A percentile compares a stretch with the other conserved stretches of the same genome.
phyloP scores from a whole-genome alignment of 768 basidiomycete species.

The Leccinum obscurum region DNA sequence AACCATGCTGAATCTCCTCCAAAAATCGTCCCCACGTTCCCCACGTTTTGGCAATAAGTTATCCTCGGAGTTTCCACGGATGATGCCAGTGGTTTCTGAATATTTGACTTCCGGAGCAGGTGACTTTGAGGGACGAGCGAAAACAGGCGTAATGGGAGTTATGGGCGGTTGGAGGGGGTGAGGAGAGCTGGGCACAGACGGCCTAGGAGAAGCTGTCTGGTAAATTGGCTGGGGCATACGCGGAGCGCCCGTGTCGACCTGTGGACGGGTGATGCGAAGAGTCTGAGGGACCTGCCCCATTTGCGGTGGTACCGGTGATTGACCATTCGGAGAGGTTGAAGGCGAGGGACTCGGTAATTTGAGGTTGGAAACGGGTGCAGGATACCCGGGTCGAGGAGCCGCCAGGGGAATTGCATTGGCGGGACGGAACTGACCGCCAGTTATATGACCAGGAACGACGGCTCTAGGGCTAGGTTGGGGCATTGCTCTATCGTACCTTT shows the following conservation, averaged over 20 bases:
- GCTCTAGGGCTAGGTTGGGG: conserved; percentile 57
- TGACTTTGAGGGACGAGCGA: conserved; percentile 57
- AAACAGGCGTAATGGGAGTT: conserved; percentile 78
- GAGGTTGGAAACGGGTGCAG: conserved; percentile 66
- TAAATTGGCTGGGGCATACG: conserved; percentile 35
- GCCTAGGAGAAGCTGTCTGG: conserved; percentile 30
- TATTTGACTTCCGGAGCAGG: conserved; percentile 48
- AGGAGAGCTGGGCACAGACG: conserved; percentile 51
- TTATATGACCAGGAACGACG: conserved; percentile 49
- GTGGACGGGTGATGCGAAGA: conserved; percentile 22
- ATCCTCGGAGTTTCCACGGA: conserved; percentile 69
- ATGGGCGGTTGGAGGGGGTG: conserved; percentile 77
- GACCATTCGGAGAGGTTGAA: conserved; percentile 35
- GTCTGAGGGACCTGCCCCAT: conserved; percentile 33
- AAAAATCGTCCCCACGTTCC: conserved; percentile 80
- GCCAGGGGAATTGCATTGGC: conserved; percentile 48
- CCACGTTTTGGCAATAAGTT: conserved; percentile 66
- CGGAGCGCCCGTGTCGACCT: conserved; percentile 17
- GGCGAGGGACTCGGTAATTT: conserved; percentile 53
- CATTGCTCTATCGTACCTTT: conserved; percentile 60
- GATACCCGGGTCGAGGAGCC: conserved; percentile 73
- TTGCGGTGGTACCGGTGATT: conserved; percentile 23
- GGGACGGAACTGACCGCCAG: conserved; percentile 34
- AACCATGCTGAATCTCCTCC: conserved; percentile 84
- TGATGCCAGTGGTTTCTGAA: conserved; percentile 45